Percentiles rank a stretch among this genome's conserved stretches.
Conservation (phyloP, 2,329 filamentous ascomycete genomes). For the Plenodomus biglobosus region DNA sequence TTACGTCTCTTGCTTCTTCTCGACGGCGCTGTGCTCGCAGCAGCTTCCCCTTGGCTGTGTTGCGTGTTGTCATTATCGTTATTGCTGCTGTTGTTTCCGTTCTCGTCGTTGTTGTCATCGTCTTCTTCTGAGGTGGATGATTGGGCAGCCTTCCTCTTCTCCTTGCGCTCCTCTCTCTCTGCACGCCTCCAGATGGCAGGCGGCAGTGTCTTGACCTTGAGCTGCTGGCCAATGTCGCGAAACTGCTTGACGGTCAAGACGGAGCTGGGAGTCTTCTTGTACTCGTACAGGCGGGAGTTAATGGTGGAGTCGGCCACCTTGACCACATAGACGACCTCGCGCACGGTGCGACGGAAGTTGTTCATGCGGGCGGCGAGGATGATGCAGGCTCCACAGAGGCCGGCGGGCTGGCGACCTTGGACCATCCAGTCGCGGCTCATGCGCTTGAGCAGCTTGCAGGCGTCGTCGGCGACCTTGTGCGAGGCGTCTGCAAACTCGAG, state of each 20-base stretch:
- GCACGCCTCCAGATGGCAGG: constrained; percentile 75
- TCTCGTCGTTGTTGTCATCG: background rate
- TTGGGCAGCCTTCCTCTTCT: constrained; percentile 26
- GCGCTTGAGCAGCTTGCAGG: constrained; percentile 80
- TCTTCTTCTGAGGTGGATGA: constrained; percentile 2
- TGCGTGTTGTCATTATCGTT: background rate
- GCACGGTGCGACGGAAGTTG: constrained; percentile 89
- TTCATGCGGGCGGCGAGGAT: constrained; percentile 97
- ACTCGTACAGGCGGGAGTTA: constrained; percentile 87
- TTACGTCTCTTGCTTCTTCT: constrained; percentile 31
- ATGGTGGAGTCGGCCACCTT: constrained; percentile 95
- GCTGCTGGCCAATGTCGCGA: constrained; percentile 63
- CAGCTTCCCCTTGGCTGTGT: constrained; percentile 11
- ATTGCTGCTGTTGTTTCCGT: too few relatives aligned
- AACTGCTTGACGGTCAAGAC: constrained; percentile 87
- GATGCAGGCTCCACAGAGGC: constrained; percentile 90
- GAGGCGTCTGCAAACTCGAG: constrained; percentile 86
- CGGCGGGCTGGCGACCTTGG: constrained; percentile 87
- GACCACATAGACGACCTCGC: constrained; percentile 96
- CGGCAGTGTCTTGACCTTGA: constrained; percentile 67
- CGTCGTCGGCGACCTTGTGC: constrained; percentile 83
- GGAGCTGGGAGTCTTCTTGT: constrained; percentile 82
- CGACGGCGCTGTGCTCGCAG: constrained; percentile 1
- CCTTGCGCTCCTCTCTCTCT: constrained; percentile 47
- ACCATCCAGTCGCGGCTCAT: constrained; percentile 99